A percentile compares a stretch with the other conserved stretches of the same genome.
Evolutionary conservation across 2,329 filamentous ascomycete species (phyloP).

Genomic region (Tolypocladium paradoxum): DNA sequence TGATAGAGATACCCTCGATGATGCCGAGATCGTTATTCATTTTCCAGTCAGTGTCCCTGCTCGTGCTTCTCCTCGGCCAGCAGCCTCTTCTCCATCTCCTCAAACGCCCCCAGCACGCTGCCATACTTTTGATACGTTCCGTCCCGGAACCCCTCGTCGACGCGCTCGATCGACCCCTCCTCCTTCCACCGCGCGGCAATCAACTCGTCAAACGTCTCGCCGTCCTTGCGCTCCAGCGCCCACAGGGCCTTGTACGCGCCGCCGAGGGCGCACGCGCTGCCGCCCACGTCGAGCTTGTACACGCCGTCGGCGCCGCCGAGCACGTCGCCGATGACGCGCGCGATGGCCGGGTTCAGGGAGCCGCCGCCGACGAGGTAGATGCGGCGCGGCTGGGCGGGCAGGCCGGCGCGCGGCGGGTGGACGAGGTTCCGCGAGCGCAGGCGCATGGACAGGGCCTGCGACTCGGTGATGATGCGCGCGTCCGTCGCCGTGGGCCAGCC

Average conservation of each 20-base stretch:
- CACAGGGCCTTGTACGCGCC: constrained; percentile 95
- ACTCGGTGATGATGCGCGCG: constrained; percentile 80
- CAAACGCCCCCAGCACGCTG: constrained; percentile 63
- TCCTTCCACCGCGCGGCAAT: constrained; percentile 80
- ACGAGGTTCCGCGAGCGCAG: constrained; percentile 75
- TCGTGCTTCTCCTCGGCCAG: constrained; percentile 28
- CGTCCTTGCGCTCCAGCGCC: constrained; percentile 60
- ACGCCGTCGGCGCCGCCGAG: constrained; percentile 84
- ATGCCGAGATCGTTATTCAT: not conserved
- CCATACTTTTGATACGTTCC: constrained; percentile 72
- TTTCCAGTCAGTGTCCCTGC: not conserved
- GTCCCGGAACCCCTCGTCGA: constrained; percentile 69
- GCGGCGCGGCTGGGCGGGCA: constrained; percentile 76
- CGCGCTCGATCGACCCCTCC: constrained; percentile 68
- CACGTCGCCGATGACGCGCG: constrained; percentile 73
- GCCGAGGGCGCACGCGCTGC: constrained; percentile 88
- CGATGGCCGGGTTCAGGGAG: constrained; percentile 80
- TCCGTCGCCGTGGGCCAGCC: constrained; percentile 52
- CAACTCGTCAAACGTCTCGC: constrained; percentile 79
- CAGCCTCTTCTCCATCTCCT: constrained; percentile 60
- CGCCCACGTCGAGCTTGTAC: constrained; percentile 86
- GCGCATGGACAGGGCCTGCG: constrained; percentile 85
- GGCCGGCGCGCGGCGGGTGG: constrained; percentile 32
- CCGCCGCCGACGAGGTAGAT: constrained; percentile 94
- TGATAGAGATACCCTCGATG: constrained; percentile 1